A percentile compares a stretch with the other conserved stretches of the same genome.
phyloP scores from a whole-genome alignment of 495 filamentous ascomycete species.

The Aspergillus biplanus region DNA sequence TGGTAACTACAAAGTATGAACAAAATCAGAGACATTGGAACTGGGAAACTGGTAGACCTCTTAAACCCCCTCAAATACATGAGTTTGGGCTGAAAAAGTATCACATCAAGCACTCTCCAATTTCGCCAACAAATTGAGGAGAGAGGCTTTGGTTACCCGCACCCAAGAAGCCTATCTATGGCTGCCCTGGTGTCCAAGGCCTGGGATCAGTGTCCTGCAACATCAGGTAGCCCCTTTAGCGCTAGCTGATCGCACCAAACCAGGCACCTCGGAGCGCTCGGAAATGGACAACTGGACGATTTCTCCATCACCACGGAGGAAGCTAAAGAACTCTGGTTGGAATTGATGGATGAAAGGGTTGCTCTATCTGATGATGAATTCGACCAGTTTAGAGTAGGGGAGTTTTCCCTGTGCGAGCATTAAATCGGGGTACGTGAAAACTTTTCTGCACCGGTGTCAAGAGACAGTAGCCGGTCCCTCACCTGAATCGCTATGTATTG shows the following conservation, averaged over 20 bases:
- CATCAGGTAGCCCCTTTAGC: constrained; percentile 1
- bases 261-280: neutral
- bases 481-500: neutral
- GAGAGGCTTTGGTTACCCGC: neutral
- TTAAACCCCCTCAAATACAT: neutral
- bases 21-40: neutral
- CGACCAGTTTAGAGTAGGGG: neutral
- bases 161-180: neutral
- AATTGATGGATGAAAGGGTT: neutral
- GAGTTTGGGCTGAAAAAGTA: neutral
- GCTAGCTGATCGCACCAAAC: neutral
- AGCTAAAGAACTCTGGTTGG: neutral
- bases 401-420: constrained; percentile 1
- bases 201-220: neutral
- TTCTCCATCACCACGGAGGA: neutral
- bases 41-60: neutral
- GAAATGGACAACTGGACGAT: neutral
- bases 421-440: neutral
- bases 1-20: neutral
- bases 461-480: no score
- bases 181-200: neutral
- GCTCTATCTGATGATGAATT: neutral
- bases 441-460: neutral
- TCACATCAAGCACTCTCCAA: neutral
- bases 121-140: constrained; percentile 8